Evolutionary conservation across 2,329 filamentous ascomycete genomes (phyloP).

Genomic region (Coleophoma eucalyptorum): DNA sequence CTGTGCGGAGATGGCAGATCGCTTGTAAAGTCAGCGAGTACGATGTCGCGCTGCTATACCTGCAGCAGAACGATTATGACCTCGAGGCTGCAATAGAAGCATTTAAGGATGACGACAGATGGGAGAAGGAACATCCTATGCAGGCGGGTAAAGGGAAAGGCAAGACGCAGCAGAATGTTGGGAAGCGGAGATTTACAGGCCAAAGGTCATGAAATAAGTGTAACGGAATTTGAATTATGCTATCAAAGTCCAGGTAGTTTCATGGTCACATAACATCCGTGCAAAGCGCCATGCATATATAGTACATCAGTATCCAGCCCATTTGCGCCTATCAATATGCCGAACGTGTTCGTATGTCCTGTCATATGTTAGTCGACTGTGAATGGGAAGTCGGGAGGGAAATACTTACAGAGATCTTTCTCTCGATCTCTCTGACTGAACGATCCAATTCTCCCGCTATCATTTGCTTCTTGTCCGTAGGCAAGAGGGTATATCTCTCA

Average conservation of each 20-base stretch:
- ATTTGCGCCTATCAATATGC: slow-evolving; percentile 35
- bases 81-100: slow-evolving; percentile 59
- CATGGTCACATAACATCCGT: not conserved
- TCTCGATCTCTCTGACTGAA: slow-evolving; percentile 87
- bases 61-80: slow-evolving; percentile 66
- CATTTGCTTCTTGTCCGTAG: slow-evolving; percentile 88
- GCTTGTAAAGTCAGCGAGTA: slow-evolving; percentile 74
- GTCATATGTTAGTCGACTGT: slow-evolving; percentile 11
- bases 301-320: slow-evolving; percentile 16
- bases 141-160: slow-evolving; percentile 41
- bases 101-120: slow-evolving; percentile 69
- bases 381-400: too few relatives aligned
- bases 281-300: slow-evolving; percentile 7
- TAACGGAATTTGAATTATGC: not conserved
- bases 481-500: slow-evolving; percentile 81
- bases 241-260: not conserved
- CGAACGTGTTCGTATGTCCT: slow-evolving; percentile 55
- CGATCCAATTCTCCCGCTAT: slow-evolving; percentile 92
- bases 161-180: slow-evolving; percentile 28
- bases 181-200: slow-evolving; percentile 24
- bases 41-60: slow-evolving; percentile 70
- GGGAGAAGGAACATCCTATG: slow-evolving; percentile 68
- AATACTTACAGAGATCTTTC: slow-evolving; percentile 73
- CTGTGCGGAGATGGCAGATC: slow-evolving; percentile 75
- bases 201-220: slow-evolving; percentile 14